phyloP scores from a whole-genome alignment of 805 yeast species.

The Yamadazyma akitaensis region DNA sequence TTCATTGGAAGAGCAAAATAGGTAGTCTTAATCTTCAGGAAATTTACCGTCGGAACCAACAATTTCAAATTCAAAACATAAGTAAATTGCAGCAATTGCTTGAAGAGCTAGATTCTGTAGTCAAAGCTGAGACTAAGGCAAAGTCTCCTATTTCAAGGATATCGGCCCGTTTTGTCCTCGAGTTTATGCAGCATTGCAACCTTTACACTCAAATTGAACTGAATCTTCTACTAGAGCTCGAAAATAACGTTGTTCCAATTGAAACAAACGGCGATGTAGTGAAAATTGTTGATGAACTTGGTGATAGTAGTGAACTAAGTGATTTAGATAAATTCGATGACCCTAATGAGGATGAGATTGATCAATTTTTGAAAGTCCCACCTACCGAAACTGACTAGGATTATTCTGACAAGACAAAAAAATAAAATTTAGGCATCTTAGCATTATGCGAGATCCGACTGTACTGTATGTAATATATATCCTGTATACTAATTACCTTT shows the following conservation, averaged over 20 bases:
- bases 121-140: constrained; percentile 20
- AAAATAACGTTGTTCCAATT: not conserved
- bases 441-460: not conserved
- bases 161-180: constrained; percentile 3
- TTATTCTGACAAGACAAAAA: no score
- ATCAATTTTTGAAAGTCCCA: not conserved
- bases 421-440: not conserved
- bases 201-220: not conserved
- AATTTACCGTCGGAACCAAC: constrained; percentile 10
- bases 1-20: constrained; percentile 13
- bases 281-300: constrained; percentile 5
- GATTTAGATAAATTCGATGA: constrained; percentile 20
- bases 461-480: not conserved
- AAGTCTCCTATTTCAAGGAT: not conserved
- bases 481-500: not conserved
- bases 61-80: constrained; percentile 20
- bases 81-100: constrained; percentile 28
- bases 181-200: not conserved
- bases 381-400: not conserved
- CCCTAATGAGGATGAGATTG: not conserved
- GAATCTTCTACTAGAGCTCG: not conserved
- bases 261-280: not conserved
- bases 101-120: constrained; percentile 18
- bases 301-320: constrained; percentile 15
- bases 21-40: constrained; percentile 8